A percentile compares a stretch with the other conserved stretches of the same genome.
Evolutionary conservation across 164 flowering plant species (phyloP).

Genomic region (Umbellularia californica): DNA sequence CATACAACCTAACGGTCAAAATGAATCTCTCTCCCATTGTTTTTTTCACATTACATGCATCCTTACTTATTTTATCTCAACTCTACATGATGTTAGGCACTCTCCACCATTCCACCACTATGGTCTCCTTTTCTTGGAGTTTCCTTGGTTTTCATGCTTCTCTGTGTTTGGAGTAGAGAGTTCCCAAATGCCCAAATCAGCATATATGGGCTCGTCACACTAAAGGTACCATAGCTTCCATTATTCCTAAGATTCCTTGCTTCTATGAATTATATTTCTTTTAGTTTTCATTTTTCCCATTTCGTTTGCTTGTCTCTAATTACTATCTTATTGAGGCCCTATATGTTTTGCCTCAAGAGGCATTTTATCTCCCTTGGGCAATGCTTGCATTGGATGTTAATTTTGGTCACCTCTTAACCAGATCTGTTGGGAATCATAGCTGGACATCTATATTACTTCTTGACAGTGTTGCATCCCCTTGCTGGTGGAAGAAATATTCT

Average conservation of each 20-base stretch:
- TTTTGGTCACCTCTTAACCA: slow-evolving; percentile 75
- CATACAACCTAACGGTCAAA: too few relatives aligned
- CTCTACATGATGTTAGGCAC: background rate
- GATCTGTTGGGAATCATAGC: slow-evolving; percentile 88
- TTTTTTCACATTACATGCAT: too few relatives aligned
- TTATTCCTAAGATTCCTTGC: background rate
- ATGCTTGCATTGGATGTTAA: slow-evolving; percentile 92
- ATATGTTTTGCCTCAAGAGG: slow-evolving; percentile 39
- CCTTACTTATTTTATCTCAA: too few relatives aligned
- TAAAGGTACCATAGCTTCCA: slow-evolving; percentile 37
- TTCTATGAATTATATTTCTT: background rate
- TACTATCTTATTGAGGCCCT: background rate
- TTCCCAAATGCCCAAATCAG: slow-evolving; percentile 54
- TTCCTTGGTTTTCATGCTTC: slow-evolving; percentile 58
- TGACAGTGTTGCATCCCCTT: slow-evolving; percentile 87
- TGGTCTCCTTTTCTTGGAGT: slow-evolving; percentile 37
- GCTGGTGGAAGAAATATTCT: slow-evolving; percentile 71
- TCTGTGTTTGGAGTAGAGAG: slow-evolving; percentile 59
- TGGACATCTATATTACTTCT: slow-evolving; percentile 89
- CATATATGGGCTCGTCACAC: slow-evolving; percentile 40
- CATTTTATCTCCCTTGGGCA: slow-evolving; percentile 97
- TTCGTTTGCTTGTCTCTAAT: background rate
- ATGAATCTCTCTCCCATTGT: too few relatives aligned
- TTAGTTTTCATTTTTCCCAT: too few relatives aligned
- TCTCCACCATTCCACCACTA: slow-evolving; percentile 32